Evolutionary conservation across 1,284 basidiomycete species (phyloP), one percentile per base, ranked within the genome.

Genomic region (Ceratobasidium sp.): DNA sequence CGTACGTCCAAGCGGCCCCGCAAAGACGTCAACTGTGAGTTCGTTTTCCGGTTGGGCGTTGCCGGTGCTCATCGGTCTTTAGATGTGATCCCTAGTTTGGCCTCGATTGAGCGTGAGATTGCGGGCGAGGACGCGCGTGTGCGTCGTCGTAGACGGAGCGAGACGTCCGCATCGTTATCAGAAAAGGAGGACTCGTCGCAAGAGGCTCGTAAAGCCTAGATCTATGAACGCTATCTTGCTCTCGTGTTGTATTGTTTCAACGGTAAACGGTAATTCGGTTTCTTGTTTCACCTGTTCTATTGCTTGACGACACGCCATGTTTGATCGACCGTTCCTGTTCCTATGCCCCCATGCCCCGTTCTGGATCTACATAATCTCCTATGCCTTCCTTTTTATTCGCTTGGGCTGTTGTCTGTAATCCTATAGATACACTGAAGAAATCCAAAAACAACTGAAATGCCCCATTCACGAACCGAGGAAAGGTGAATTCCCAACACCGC

Each of bases 11-110:
- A 64, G 47, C 43, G 60, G 7, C 45, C 60, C 2, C 60, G 60
- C 45, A 64, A 64, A 27, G 60, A 64, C 32, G 60, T 64, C 45
- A 64, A 64, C 17, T 64, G n/a, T n/a, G n/a, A n/a, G n/a, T n/a
- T n/a, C n/a, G n/a, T n/a, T n/a, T n/a, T n/a, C n/a, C n/a, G n/a
- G n/a, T n/a, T n/a, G n/a, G n/a, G n/a, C n/a, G n/a, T n/a, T n/a
- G n/a, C n/a, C n/a, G n/a, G n/a, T n/a, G n/a, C n/a, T n/a, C n/a
- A n/a, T n/a, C n/a, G n/a, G n/a, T n/a, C n/a, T n/a, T n/a, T n/a
- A n/a, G n/a, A 64, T 52, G 45, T 64, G 45, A 64, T 64, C 27
- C 60, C 60, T 3, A 49, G 31, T 15, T 25, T 64, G 12, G 60
- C 60, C 12, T 64, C 60, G 45, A 64, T 64, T 35, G 60, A 64